Evolutionary conservation across 257 asterid genomes (phyloP), one percentile per base, ranked within the genome.

Genomic region (Nicotiana obtusifolia): DNA sequence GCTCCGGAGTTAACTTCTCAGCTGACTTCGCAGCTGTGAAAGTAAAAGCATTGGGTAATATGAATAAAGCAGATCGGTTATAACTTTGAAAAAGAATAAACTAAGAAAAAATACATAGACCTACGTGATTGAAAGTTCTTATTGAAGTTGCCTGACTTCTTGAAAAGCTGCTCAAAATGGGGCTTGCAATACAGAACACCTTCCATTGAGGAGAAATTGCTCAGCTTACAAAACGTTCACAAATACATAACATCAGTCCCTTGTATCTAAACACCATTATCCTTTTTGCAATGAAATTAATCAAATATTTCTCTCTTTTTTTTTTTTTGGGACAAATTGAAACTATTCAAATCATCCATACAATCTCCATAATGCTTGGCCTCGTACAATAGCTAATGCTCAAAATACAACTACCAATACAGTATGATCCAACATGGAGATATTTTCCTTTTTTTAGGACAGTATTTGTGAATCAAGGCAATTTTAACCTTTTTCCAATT

Each of bases 161-260:
- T 95, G 90, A 89, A 95, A 80, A 95, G 98, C 91, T 95, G 98
- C 85, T 93, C 98, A 76, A 85, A 92, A 82, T 93, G 99, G 68
- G 99, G 99, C 88, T 93, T 95, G 86, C 99, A 95, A 86, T 92
- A 95, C 73, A 95, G 88, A 82, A 95, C 97, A 73, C 99, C 98
- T 86, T 95, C 99, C 97, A 93, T 93, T 30, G 99, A 95, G 16
- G 98, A 93, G 91, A 90, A 95, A 84, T 80, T 95, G 90, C 97
- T 90, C 88, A 93, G 87, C 97, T 95, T 90, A 59, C 81, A 86
- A 65, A 52, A 37, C 49, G 75, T n/a, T 54, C 14, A 80, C 2
- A 49, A 3, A 49, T 61, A 49, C 16, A 14, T 75, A 75, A 49
- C 64, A 49, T 26, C 64, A 75, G 80, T 26, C 6, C 1, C 24